Percentiles rank a stretch among this genome's conserved stretches.
Evolutionary conservation across 1,139 yeast species (phyloP).

Genomic region (Suhomyces bokatorum): DNA sequence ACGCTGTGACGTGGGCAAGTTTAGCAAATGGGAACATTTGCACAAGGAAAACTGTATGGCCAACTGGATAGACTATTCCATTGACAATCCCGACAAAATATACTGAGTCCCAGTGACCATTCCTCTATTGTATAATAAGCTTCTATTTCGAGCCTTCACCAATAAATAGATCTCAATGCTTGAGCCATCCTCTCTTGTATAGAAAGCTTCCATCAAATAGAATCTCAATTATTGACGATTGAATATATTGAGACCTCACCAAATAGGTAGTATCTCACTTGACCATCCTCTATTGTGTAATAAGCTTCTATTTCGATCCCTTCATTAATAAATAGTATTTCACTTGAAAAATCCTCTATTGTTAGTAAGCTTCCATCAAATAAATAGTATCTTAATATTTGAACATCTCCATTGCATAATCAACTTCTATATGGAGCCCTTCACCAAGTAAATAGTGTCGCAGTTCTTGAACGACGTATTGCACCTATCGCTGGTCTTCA

Average conservation of each 20-base stretch:
- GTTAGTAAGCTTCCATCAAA: too few relatives aligned
- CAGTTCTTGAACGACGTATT: constrained; percentile 46
- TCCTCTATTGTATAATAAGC: background rate
- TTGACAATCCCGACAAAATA: constrained; percentile 1
- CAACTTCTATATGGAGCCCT: constrained; percentile 35
- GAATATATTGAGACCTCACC: too few relatives aligned
- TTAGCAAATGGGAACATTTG: constrained; percentile 44
- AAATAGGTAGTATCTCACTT: too few relatives aligned
- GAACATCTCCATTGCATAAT: too few relatives aligned
- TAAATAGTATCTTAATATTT: too few relatives aligned
- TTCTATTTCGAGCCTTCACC: constrained; percentile 48
- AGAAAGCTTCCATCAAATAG: too few relatives aligned
- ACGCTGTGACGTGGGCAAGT: constrained; percentile 46
- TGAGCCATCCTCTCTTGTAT: constrained; percentile 19
- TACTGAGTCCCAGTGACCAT: background rate
- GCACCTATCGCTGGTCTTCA: constrained; percentile 42
- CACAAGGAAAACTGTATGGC: constrained; percentile 71
- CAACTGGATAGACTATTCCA: constrained; percentile 62
- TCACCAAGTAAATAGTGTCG: constrained; percentile 57
- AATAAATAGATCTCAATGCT: constrained; percentile 56
- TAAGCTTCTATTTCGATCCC: too few relatives aligned
- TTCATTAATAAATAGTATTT: too few relatives aligned
- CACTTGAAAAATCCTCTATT: too few relatives aligned
- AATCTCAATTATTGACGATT: too few relatives aligned
- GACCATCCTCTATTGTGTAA: too few relatives aligned